Conservation (phyloP, 306 rosid species). For the Cucumis hystrix region DNA sequence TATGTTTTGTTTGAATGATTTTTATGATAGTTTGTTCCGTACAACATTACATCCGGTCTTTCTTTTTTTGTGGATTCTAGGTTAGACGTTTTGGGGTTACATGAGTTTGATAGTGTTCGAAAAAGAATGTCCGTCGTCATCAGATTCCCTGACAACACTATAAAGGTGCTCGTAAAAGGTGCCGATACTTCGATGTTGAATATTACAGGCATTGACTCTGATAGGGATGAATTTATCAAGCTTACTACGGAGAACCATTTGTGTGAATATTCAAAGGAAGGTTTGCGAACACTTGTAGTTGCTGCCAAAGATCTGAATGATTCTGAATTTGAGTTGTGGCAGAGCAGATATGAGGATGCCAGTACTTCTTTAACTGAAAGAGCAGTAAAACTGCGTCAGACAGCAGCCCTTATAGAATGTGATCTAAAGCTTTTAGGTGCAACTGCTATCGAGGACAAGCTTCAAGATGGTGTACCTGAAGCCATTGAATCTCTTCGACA, state of each 20-base stretch:
- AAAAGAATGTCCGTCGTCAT: conserved; percentile 96
- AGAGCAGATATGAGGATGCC: conserved; percentile 70
- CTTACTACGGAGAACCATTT: conserved; percentile 60
- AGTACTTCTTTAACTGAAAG: conserved; percentile 83
- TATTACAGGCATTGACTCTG: conserved; percentile 34
- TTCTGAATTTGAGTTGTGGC: conserved; percentile 78
- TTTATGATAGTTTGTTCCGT: not conserved
- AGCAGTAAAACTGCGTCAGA: conserved; percentile 54
- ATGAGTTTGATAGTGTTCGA: conserved; percentile 93
- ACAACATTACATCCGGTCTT: not conserved
- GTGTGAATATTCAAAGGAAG: conserved; percentile 61
- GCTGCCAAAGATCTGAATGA: conserved; percentile 65
- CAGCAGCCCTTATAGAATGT: conserved; percentile 66
- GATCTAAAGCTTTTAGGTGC: conserved; percentile 78
- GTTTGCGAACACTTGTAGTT: conserved; percentile 86
- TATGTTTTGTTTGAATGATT: not conserved
- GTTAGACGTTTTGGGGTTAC: conserved; percentile 92
- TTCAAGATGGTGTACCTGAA: conserved; percentile 95
- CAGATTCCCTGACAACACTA: conserved; percentile 60
- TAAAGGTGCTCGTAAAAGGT: conserved; percentile 95
- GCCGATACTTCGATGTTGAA: conserved; percentile 84
- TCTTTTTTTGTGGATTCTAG: conserved; percentile 31
- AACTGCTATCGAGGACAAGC: conserved; percentile 94
- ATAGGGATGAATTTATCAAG: conserved; percentile 16
- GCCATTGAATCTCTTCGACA: conserved; percentile 80